These are phyloP conservation scores for Hygrocybe coccinea DNA, from an alignment of 768 basidiomycete genomes.

Conservation along the genomic window DNA sequence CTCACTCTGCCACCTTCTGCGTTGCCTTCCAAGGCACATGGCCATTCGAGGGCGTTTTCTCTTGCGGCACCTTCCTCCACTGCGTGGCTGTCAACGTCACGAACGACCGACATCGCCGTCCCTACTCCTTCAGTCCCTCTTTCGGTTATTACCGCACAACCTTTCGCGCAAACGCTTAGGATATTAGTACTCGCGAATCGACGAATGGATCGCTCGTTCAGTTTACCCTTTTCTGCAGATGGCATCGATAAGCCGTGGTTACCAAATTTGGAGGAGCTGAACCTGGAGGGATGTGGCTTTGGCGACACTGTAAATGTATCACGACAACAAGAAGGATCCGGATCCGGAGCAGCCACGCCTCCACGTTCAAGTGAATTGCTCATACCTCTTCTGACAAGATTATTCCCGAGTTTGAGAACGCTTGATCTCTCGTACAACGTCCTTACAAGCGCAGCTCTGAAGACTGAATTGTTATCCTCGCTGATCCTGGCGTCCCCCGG, in stretches of 20 bases:
- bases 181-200: slow-evolving; percentile 59
- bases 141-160: slow-evolving; percentile 52
- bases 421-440: slow-evolving; percentile 75
- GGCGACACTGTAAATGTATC: slow-evolving; percentile 52
- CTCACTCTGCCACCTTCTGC: slow-evolving; percentile 61
- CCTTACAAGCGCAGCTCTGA: slow-evolving; percentile 51
- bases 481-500: slow-evolving; percentile 48
- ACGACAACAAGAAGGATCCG: slow-evolving; percentile 28
- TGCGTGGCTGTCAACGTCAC: slow-evolving; percentile 14
- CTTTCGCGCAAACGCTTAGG: slow-evolving; percentile 55
- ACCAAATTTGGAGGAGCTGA: slow-evolving; percentile 68
- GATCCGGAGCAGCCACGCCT: slow-evolving; percentile 33
- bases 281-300: slow-evolving; percentile 68
- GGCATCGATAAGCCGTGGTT: slow-evolving; percentile 38
- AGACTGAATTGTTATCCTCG: slow-evolving; percentile 41
- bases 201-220: slow-evolving; percentile 60
- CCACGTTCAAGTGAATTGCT: slow-evolving; percentile 49
- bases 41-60: slow-evolving; percentile 63
- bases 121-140: slow-evolving; percentile 69
- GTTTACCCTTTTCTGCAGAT: slow-evolving; percentile 40
- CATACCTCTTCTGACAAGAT: slow-evolving; percentile 51
- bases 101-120: slow-evolving; percentile 37
- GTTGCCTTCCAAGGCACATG: slow-evolving; percentile 44
- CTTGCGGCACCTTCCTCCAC: slow-evolving; percentile 34
- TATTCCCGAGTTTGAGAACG: slow-evolving; percentile 67